Conservation (phyloP, 495 filamentous ascomycete genomes). For the Amphirosellinia nigrospora region DNA sequence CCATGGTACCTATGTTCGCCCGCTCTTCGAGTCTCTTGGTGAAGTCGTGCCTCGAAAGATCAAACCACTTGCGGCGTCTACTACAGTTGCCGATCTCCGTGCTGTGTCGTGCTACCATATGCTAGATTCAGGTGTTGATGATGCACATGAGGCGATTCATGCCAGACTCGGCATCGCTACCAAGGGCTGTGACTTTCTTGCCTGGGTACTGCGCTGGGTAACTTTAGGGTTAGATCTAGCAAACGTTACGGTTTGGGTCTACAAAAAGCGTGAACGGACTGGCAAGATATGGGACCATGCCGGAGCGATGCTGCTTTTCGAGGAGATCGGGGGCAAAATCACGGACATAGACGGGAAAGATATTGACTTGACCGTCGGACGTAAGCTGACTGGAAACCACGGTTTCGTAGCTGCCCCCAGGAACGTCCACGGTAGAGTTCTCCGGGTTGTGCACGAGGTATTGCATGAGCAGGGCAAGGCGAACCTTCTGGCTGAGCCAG, state of each 20-base stretch:
- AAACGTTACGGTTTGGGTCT: conserved; percentile 68
- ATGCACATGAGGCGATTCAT: conserved; percentile 56
- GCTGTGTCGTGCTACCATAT: conserved; percentile 48
- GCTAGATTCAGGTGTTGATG: conserved; percentile 49
- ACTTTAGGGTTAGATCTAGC: conserved; percentile 64
- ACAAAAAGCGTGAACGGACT: conserved; percentile 54
- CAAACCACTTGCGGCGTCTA: conserved; percentile 35
- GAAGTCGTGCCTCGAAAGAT: conserved; percentile 31
- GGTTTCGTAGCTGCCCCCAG: conserved; percentile 56
- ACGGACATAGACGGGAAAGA: conserved; percentile 64
- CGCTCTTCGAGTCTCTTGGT: conserved; percentile 39
- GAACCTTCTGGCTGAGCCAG: conserved; percentile 35
- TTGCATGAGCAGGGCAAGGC: conserved; percentile 42
- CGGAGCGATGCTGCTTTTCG: conserved; percentile 69
- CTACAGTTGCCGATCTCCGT: conserved; percentile 39
- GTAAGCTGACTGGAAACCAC: conserved; percentile 50
- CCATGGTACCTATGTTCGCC: conserved; percentile 60
- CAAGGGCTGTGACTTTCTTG: conserved; percentile 63
- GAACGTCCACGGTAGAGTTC: conserved; percentile 43
- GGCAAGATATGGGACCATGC: conserved; percentile 79
- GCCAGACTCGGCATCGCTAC: conserved; percentile 52
- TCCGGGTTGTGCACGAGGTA: conserved; percentile 40
- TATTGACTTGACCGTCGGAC: conserved; percentile 48
- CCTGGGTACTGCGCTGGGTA: conserved; percentile 70
- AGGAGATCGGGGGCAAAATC: conserved; percentile 68